phyloP scores from a whole-genome alignment of 768 basidiomycete species.

The Cystofilobasidium capitatum region DNA sequence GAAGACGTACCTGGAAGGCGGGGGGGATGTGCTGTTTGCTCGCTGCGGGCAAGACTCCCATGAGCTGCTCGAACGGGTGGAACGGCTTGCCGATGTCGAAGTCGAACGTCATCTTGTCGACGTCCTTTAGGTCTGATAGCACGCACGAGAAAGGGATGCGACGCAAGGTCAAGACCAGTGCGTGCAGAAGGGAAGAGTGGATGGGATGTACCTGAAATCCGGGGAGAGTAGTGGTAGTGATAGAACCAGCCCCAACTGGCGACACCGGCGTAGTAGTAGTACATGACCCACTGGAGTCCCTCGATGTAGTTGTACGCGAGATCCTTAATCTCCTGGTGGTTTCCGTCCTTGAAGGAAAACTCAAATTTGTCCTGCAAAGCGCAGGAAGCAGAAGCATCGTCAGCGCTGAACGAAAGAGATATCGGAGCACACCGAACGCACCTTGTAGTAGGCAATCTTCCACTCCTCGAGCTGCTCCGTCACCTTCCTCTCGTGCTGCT shows the following conservation, averaged over 20 bases:
- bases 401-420: background rate
- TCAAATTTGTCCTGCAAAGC: conserved; percentile 66
- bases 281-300: conserved; percentile 97
- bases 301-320: conserved; percentile 76
- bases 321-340: conserved; percentile 51
- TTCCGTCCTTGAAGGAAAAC: conserved; percentile 56
- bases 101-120: conserved; percentile 71
- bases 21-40: conserved; percentile 77
- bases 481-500: conserved; percentile 59
- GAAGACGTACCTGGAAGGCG: conserved; percentile 62
- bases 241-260: conserved; percentile 99
- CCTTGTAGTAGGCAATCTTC: conserved; percentile 84
- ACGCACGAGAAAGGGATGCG: background rate
- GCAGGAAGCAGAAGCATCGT: background rate
- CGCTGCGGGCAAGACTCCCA: conserved; percentile 91
- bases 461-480: conserved; percentile 82
- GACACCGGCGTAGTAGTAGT: conserved; percentile 95
- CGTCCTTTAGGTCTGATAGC: conserved; percentile 48
- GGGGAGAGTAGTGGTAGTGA: conserved; percentile 92
- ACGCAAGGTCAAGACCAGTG: background rate
- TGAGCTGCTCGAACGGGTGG: conserved; percentile 85
- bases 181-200: background rate
- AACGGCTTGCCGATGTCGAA: conserved; percentile 85
- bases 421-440: conserved; percentile 37
- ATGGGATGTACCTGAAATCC: conserved; percentile 67